Percentiles rank a stretch among this genome's conserved stretches.
Conservation (phyloP, 2,329 filamentous ascomycete species). For the Cladosporium sp. region DNA sequence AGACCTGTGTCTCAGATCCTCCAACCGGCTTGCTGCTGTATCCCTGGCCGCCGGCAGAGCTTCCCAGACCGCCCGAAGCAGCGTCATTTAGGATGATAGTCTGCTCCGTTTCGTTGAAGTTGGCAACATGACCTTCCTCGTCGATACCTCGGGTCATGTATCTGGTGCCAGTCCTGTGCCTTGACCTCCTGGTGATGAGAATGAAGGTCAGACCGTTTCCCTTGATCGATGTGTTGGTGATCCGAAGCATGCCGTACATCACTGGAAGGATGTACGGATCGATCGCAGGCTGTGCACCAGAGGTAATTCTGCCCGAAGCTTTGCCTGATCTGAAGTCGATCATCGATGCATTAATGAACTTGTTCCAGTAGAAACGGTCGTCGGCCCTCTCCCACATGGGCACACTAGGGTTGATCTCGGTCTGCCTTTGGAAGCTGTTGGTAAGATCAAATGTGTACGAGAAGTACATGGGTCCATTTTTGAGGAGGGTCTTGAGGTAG, state of each 20-base stretch:
- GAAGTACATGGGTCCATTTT: conserved; percentile 90
- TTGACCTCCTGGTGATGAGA: conserved; percentile 84
- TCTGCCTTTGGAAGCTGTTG: conserved; percentile 93
- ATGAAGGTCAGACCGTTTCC: conserved; percentile 79
- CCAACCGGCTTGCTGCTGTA: conserved; percentile 70
- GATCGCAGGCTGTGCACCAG: conserved; percentile 69
- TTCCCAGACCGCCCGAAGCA: conserved; percentile 66
- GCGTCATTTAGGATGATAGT: conserved; percentile 84
- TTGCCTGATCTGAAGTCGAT: conserved; percentile 78
- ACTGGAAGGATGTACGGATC: conserved; percentile 94
- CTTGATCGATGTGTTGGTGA: conserved; percentile 83
- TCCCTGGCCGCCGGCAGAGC: conserved; percentile 58
- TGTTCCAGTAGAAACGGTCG: conserved; percentile 99
- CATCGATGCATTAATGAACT: conserved; percentile 84
- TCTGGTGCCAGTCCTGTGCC: conserved; percentile 84
- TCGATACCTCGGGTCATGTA: conserved; percentile 95
- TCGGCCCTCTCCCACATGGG: conserved; percentile 92
- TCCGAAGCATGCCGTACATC: conserved; percentile 94
- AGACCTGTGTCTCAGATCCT: conserved; percentile 77
- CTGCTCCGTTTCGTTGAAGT: conserved; percentile 99
- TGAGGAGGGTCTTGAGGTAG: conserved; percentile 78
- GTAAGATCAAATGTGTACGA: conserved; percentile 97
- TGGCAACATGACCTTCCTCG: conserved; percentile 91
- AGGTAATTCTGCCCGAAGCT: conserved; percentile 59
- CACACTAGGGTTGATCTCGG: conserved; percentile 67